Evolutionary conservation across 2,329 filamentous ascomycete species (phyloP).

Genomic region (Hirsutella rhossiliensis): DNA sequence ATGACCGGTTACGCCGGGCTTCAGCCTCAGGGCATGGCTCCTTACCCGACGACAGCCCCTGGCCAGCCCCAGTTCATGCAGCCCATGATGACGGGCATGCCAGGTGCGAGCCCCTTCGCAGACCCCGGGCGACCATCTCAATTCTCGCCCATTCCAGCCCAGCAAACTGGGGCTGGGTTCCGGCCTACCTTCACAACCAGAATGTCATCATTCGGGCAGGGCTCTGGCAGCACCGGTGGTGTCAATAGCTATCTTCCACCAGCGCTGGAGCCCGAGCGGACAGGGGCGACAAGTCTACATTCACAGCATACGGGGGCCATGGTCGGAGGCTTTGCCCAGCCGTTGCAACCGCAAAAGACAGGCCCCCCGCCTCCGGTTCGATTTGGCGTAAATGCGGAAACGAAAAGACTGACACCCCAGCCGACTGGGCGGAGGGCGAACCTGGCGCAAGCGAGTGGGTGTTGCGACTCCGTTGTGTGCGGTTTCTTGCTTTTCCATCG

Average conservation of each 20-base stretch:
- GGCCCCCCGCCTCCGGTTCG: constrained; percentile 72
- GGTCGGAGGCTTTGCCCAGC: constrained; percentile 37
- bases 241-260: constrained; percentile 48
- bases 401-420: constrained; percentile 73
- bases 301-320: constrained; percentile 39
- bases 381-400: constrained; percentile 65
- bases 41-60: constrained; percentile 21
- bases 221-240: constrained; percentile 26
- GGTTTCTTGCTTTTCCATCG: not conserved
- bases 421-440: constrained; percentile 85
- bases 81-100: constrained; percentile 36
- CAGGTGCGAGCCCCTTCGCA: constrained; percentile 25
- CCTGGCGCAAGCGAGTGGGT: constrained; percentile 91
- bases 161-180: constrained; percentile 58
- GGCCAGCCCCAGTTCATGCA: constrained; percentile 26
- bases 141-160: constrained; percentile 40
- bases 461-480: not conserved
- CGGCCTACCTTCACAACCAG: constrained; percentile 22
- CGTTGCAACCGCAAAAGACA: constrained; percentile 34
- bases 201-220: constrained; percentile 31
- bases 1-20: constrained; percentile 22
- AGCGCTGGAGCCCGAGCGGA: constrained; percentile 47
- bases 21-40: constrained; percentile 24
- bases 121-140: constrained; percentile 26
- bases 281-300: constrained; percentile 33